These are phyloP conservation scores for Cladophialophora immunda DNA, from an alignment of 2,329 filamentous ascomycete genomes.

Conservation along the genomic window DNA sequence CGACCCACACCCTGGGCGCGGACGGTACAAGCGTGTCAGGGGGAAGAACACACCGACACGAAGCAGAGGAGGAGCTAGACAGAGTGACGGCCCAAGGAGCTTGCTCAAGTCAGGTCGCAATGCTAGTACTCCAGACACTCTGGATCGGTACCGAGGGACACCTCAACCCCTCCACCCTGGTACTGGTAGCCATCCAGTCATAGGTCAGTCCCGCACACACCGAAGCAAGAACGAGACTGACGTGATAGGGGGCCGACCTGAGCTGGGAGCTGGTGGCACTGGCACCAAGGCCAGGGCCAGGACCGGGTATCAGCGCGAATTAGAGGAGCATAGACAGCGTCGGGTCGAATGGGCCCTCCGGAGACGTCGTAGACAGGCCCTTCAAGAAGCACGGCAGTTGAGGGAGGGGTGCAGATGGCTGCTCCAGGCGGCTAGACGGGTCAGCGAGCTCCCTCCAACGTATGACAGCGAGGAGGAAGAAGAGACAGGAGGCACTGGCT, in stretches of 20 bases:
- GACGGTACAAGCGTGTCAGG: conserved; percentile 50
- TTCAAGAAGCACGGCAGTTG: conserved; percentile 48
- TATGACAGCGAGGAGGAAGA: conserved; percentile 59
- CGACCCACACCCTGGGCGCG: conserved; percentile 46
- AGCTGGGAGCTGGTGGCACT: conserved; percentile 43
- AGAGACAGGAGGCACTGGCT: conserved; percentile 52
- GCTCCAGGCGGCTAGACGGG: conserved; percentile 51
- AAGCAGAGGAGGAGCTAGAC: conserved; percentile 44
- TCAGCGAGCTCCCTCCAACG: conserved; percentile 53
- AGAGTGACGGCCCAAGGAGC: conserved; percentile 45
- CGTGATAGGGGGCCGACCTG: conserved; percentile 41
- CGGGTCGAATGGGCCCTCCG: conserved; percentile 58
- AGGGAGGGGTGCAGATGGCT: conserved; percentile 53
- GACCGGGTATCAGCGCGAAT: conserved; percentile 60
- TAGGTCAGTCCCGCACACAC: conserved; percentile 48
- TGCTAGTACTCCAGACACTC: conserved; percentile 43
- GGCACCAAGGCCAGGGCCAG: conserved; percentile 56
- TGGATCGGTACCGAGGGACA: conserved; percentile 34
- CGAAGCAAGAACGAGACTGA: conserved; percentile 29
- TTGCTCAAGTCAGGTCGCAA: conserved; percentile 56
- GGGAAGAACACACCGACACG: conserved; percentile 41
- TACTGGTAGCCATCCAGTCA: conserved; percentile 51
- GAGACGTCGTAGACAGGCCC: conserved; percentile 51
- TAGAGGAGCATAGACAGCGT: conserved; percentile 58
- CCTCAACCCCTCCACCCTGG: conserved; percentile 49